Evolutionary conservation across 2,329 filamentous ascomycete genomes (phyloP).

Genomic region (Didymella exigua): DNA sequence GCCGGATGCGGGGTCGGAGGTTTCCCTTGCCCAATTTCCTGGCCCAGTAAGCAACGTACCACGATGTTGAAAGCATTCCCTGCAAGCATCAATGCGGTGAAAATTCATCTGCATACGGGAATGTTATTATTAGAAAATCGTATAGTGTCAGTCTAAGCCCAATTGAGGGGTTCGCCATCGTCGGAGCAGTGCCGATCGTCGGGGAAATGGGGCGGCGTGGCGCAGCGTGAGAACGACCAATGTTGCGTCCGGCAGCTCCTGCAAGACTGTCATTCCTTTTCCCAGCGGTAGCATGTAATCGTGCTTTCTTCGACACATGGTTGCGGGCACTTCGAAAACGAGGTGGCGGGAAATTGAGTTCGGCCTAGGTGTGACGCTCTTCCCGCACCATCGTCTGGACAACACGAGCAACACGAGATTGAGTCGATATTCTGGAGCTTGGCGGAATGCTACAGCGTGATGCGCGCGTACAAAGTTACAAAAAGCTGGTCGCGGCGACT

Average conservation of each 20-base stretch:
- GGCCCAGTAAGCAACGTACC: not conserved
- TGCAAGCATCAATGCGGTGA: not conserved
- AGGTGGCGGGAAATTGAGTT: not conserved
- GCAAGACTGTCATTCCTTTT: not conserved
- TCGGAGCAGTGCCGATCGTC: conserved; percentile 1
- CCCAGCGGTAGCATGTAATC: not conserved
- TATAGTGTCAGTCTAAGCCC: too few species aligned
- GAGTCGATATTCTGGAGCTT: not conserved
- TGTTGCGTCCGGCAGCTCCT: not conserved
- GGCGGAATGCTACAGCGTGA: not conserved
- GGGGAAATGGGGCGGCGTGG: conserved; percentile 2
- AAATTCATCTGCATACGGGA: not conserved
- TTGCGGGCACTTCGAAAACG: not conserved
- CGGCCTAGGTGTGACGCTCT: not conserved
- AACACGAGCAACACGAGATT: not conserved
- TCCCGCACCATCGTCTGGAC: not conserved
- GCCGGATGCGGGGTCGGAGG: not conserved
- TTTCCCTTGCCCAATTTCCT: not conserved
- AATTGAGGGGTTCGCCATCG: too few species aligned
- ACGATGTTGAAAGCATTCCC: not conserved
- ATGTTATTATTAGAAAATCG: conserved; percentile 2
- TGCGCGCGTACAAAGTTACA: not conserved
- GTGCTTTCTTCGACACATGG: too few species aligned
- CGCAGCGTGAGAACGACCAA: conserved; percentile 1
- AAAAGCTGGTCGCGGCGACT: not conserved